phyloP scores from a whole-genome alignment of 148 eudicot species.

The Rhododendron ferrugineum region DNA sequence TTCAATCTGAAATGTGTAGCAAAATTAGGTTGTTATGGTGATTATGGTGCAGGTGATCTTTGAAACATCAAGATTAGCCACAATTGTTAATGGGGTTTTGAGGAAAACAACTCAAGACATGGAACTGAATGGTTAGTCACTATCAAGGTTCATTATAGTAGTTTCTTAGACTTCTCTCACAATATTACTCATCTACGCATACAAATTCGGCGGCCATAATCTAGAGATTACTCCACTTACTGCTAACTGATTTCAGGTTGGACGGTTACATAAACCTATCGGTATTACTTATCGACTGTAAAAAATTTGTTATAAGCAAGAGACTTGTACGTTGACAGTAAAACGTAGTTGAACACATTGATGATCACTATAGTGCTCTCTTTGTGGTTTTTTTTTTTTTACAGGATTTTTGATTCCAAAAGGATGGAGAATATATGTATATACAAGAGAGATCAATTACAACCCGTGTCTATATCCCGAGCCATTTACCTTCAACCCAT shows the following conservation, averaged over 20 bases:
- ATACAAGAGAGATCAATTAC: conserved; percentile 85
- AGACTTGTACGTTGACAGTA: neutral
- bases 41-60: conserved; percentile 68
- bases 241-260: neutral
- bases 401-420: conserved; percentile 79
- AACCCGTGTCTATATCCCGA: conserved; percentile 77
- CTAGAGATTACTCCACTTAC: neutral
- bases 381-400: conserved; percentile 5
- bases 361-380: neutral
- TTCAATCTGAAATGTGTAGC: neutral
- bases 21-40: neutral
- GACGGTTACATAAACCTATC: no score
- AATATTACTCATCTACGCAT: neutral
- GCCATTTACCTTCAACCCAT: conserved; percentile 81
- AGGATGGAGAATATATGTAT: conserved; percentile 98
- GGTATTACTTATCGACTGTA: neutral
- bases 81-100: conserved; percentile 91
- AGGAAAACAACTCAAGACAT: conserved; percentile 91
- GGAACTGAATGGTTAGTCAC: conserved; percentile 85
- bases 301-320: neutral
- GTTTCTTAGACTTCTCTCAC: neutral
- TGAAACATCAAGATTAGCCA: conserved; percentile 94
- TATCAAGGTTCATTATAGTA: neutral
- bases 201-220: neutral
- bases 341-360: neutral